Percentiles rank a stretch among this genome's conserved stretches.
Evolutionary conservation across 495 filamentous ascomycete species (phyloP).

Genomic region (Acidiella bohemica): DNA sequence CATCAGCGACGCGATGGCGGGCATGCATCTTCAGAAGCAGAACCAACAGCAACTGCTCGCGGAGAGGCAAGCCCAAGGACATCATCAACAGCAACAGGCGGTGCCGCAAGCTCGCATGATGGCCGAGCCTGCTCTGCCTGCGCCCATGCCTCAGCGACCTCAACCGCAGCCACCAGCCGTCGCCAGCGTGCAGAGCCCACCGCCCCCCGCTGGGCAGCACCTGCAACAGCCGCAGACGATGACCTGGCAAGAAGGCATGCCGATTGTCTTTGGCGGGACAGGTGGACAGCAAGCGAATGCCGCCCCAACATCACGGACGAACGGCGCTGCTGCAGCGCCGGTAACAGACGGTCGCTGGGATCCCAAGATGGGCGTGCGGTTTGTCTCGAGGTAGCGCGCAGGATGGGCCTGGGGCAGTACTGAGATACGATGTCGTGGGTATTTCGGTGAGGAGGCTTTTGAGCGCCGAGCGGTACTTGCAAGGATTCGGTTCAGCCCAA

Average conservation of each 20-base stretch:
- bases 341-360: slow-evolving; percentile 8
- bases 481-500: no score
- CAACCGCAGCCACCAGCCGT: slow-evolving; percentile 8
- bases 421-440: no score
- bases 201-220: slow-evolving; percentile 5
- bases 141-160: slow-evolving; percentile 14
- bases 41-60: slow-evolving; percentile 24
- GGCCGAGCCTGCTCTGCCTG: slow-evolving; percentile 5
- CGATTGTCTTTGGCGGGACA: slow-evolving; percentile 15
- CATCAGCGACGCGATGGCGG: slow-evolving; percentile 50
- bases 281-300: no score
- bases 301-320: not conserved
- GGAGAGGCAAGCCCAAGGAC: slow-evolving; percentile 14
- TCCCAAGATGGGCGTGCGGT: slow-evolving; percentile 2
- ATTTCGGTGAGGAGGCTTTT: no score
- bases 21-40: slow-evolving; percentile 41
- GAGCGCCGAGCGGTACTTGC: no score
- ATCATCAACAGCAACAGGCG: slow-evolving; percentile 14
- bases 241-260: slow-evolving; percentile 21
- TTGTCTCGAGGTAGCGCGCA: no score
- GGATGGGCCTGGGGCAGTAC: no score
- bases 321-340: not conserved
- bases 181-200: slow-evolving; percentile 13
- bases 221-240: not conserved
- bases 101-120: slow-evolving; percentile 1